phyloP scores from a whole-genome alignment of 176 grass and related monocot species.

The Aegilops speltoides region DNA sequence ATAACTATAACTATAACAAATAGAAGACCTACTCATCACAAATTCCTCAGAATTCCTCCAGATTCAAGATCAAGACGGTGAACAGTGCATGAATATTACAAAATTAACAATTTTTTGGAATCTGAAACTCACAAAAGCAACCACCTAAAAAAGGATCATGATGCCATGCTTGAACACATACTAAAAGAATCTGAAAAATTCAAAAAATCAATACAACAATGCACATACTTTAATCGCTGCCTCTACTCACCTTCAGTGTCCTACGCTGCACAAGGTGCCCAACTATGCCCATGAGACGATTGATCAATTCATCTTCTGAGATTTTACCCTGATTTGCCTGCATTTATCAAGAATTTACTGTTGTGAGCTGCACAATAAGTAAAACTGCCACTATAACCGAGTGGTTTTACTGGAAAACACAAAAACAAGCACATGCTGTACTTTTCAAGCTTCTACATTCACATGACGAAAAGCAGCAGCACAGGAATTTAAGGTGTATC shows the following conservation, averaged over 20 bases:
- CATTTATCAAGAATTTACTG: slow-evolving; percentile 3
- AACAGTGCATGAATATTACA: not conserved
- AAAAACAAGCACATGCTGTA: slow-evolving; percentile 2
- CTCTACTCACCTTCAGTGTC: slow-evolving; percentile 67
- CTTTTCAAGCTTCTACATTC: slow-evolving; percentile 8
- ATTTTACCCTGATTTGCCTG: slow-evolving; percentile 72
- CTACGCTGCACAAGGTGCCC: slow-evolving; percentile 79
- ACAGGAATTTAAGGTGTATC: not conserved
- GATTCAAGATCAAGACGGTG: not conserved
- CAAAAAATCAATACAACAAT: not conserved
- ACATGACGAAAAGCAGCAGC: slow-evolving; percentile 12
- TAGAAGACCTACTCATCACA: slow-evolving; percentile 1
- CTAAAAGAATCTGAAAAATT: not conserved
- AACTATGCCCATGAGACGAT: slow-evolving; percentile 77
- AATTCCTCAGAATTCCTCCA: not conserved
- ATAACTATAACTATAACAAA: not conserved
- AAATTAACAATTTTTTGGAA: not conserved
- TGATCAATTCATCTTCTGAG: slow-evolving; percentile 62
- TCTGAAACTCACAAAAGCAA: slow-evolving; percentile 3
- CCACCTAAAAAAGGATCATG: not conserved
- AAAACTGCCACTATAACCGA: not conserved
- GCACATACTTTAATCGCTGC: slow-evolving; percentile 1
- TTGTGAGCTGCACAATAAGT: not conserved
- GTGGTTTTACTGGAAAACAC: not conserved
- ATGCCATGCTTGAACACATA: not conserved